These are phyloP conservation scores for Podila minutissima DNA, from an alignment of 192 early-diverging fungal species.

Conservation along the genomic window DNA sequence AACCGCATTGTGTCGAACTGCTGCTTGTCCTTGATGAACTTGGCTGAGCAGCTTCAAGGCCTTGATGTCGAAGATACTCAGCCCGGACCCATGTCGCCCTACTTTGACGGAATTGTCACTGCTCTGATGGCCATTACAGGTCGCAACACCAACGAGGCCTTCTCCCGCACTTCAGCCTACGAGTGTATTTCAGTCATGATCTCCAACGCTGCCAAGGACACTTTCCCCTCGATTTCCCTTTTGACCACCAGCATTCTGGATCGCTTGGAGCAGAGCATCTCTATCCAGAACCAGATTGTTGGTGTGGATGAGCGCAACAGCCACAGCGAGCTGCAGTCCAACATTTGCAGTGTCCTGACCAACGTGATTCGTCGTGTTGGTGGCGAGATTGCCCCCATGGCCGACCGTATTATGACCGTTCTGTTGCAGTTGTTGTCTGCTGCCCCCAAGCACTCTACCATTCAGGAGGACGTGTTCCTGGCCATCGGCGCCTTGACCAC, in stretches of 20 bases:
- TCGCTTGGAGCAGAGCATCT: constrained; percentile 81
- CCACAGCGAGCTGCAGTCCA: constrained; percentile 91
- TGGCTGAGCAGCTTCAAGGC: constrained; percentile 85
- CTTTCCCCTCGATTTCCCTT: constrained; percentile 76
- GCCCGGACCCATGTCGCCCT: constrained; percentile 80
- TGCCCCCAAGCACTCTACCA: constrained; percentile 80
- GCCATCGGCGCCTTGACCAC: constrained; percentile 86
- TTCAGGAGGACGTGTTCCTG: constrained; percentile 92
- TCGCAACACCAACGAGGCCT: constrained; percentile 79
- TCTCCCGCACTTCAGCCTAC: constrained; percentile 91
- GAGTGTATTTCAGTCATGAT: constrained; percentile 92
- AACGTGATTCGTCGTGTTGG: constrained; percentile 84
- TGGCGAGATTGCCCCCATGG: constrained; percentile 74
- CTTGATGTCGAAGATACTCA: constrained; percentile 61
- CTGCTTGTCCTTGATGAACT: constrained; percentile 94
- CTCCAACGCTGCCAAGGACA: constrained; percentile 78
- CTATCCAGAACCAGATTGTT: constrained; percentile 76
- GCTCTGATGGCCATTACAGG: constrained; percentile 83
- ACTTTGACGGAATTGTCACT: constrained; percentile 85
- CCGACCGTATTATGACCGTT: constrained; percentile 92
- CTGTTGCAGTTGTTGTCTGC: constrained; percentile 81
- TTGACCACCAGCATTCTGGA: constrained; percentile 81
- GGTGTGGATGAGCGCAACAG: constrained; percentile 83
- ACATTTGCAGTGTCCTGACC: constrained; percentile 91
- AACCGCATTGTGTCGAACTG: constrained; percentile 94